A percentile compares a stretch with the other conserved stretches of the same genome.
Conservation (phyloP, 2,329 filamentous ascomycete genomes). For the Parastagonospora nodorum region DNA sequence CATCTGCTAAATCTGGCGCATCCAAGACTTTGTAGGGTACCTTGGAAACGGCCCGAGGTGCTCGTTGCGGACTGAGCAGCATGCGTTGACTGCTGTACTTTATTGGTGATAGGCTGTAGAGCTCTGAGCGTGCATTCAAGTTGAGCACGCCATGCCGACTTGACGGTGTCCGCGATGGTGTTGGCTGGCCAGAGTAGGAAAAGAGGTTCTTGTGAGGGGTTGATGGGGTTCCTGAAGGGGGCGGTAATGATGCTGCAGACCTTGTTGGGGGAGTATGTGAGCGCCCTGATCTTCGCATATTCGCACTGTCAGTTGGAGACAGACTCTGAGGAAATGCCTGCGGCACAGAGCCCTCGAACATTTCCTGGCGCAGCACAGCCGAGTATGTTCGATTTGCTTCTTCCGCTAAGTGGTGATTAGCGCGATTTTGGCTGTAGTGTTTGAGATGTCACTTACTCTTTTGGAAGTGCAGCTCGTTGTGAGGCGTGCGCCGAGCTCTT, state of each 20-base stretch:
- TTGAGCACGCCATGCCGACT: conserved; percentile 81
- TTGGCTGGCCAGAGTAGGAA: conserved; percentile 84
- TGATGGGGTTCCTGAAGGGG: conserved; percentile 79
- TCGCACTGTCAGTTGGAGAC: conserved; percentile 57
- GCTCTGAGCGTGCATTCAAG: conserved; percentile 84
- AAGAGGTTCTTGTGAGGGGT: conserved; percentile 98
- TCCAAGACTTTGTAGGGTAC: conserved; percentile 98
- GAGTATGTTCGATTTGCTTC: conserved; percentile 96
- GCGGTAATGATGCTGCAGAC: conserved; percentile 65
- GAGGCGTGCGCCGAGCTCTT: conserved; percentile 78
- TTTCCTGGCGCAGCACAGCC: conserved; percentile 81
- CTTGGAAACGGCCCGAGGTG: conserved; percentile 88
- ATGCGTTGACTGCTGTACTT: conserved; percentile 92
- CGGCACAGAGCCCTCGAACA: conserved; percentile 89
- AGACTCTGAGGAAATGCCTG: conserved; percentile 71
- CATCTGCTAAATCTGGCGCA: conserved; percentile 92
- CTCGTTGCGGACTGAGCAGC: conserved; percentile 85
- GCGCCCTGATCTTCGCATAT: conserved; percentile 68
- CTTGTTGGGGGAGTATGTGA: conserved; percentile 81
- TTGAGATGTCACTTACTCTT: conserved; percentile 60
- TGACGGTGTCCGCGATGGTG: conserved; percentile 86
- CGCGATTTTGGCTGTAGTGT: neutral
- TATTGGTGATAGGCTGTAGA: conserved; percentile 95
- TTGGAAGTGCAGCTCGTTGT: conserved; percentile 92
- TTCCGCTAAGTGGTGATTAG: conserved; percentile 64